A percentile compares a stretch with the other conserved stretches of the same genome.
Evolutionary conservation across 129 eudicot genomes (phyloP).

Genomic region (Centrapalus pauciflorus): DNA sequence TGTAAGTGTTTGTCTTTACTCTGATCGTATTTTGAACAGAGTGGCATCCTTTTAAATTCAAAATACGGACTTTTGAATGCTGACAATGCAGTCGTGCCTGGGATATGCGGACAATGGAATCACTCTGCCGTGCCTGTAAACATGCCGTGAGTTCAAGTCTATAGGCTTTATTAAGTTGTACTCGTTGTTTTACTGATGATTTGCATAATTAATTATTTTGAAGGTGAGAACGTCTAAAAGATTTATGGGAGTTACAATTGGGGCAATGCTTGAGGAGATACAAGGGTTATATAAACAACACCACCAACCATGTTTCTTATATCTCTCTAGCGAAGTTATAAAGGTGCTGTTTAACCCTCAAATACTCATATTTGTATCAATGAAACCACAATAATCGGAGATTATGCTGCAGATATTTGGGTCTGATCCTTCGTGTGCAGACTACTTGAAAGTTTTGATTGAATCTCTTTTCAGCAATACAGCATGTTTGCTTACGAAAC

Average conservation of each 20-base stretch:
- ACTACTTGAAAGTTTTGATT: slow-evolving; percentile 70
- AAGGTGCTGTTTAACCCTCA: slow-evolving; percentile 45
- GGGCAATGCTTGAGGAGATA: slow-evolving; percentile 97
- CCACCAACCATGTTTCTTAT: slow-evolving; percentile 94
- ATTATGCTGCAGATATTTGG: slow-evolving; percentile 83
- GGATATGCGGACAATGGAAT: slow-evolving; percentile 99
- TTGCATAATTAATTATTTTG: slow-evolving; percentile 15
- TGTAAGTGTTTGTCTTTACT: slow-evolving; percentile 40
- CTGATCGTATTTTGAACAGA: background rate
- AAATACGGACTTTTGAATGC: slow-evolving; percentile 5
- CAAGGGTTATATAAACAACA: slow-evolving; percentile 85
- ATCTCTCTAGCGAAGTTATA: slow-evolving; percentile 97
- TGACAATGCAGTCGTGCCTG: slow-evolving; percentile 83
- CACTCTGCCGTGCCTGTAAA: slow-evolving; percentile 99
- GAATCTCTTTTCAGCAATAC: slow-evolving; percentile 90
- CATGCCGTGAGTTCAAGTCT: slow-evolving; percentile 79
- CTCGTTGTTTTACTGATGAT: background rate
- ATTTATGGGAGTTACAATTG: slow-evolving; percentile 94
- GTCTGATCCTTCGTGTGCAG: slow-evolving; percentile 93
- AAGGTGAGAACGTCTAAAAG: slow-evolving; percentile 96
- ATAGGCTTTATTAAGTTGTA: background rate
- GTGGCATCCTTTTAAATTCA: background rate
- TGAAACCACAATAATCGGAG: slow-evolving; percentile 8
- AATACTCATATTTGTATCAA: background rate
- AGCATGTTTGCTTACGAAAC: slow-evolving; percentile 64